These are phyloP conservation scores for Hygrophorus russula DNA, from an alignment of 768 basidiomycete species.

Conservation along the genomic window DNA sequence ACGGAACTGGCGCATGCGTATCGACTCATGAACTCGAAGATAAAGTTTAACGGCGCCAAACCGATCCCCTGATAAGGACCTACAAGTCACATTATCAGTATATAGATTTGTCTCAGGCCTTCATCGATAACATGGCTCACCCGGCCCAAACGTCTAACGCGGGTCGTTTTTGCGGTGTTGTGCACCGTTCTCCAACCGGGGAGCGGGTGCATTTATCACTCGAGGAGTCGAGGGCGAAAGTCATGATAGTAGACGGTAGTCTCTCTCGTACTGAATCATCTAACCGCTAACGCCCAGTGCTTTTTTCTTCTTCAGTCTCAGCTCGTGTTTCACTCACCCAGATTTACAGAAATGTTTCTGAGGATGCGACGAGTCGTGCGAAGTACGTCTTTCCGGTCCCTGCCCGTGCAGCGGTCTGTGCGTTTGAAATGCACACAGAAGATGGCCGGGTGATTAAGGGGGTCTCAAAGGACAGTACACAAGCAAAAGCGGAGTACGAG, in stretches of 20 bases:
- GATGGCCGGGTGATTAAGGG: slow-evolving; percentile 34
- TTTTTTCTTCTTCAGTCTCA: slow-evolving; percentile 22
- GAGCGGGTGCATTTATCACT: slow-evolving; percentile 24
- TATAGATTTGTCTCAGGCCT: too few species aligned
- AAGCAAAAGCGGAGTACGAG: slow-evolving; percentile 29
- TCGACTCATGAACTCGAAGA: too few species aligned
- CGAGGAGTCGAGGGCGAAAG: slow-evolving; percentile 28
- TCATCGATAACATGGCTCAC: background rate
- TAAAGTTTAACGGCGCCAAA: too few species aligned
- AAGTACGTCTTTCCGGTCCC: slow-evolving; percentile 54
- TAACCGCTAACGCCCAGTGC: background rate
- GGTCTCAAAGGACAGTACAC: slow-evolving; percentile 34
- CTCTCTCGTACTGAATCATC: background rate
- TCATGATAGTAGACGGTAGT: slow-evolving; percentile 33
- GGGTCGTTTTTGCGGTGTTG: slow-evolving; percentile 18
- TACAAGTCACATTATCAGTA: too few species aligned
- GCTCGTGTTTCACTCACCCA: slow-evolving; percentile 31
- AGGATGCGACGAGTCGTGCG: slow-evolving; percentile 28
- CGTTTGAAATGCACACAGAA: slow-evolving; percentile 36
- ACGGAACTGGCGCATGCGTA: too few species aligned
- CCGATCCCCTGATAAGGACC: too few species aligned
- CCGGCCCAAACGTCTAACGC: slow-evolving; percentile 4
- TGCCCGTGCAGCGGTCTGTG: slow-evolving; percentile 40
- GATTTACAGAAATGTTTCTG: slow-evolving; percentile 26
- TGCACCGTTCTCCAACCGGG: slow-evolving; percentile 15